These are phyloP conservation scores for Dioszegia crocea DNA, from an alignment of 768 basidiomycete genomes.

Conservation along the genomic window DNA sequence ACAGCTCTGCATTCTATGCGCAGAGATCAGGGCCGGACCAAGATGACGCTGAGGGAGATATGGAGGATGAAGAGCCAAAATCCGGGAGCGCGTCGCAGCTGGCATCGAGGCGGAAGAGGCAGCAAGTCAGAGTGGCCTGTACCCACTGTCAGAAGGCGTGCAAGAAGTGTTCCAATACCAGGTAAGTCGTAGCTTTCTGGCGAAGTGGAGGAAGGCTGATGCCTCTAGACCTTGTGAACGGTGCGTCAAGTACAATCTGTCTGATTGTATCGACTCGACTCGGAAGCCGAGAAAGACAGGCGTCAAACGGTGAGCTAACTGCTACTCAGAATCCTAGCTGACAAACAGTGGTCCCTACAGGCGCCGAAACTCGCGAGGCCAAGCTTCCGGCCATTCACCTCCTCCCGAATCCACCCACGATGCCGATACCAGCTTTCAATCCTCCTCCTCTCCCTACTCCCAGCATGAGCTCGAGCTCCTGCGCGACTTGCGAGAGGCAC, in stretches of 20 bases:
- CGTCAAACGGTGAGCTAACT: constrained; percentile 38
- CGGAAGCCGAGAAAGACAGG: constrained; percentile 44
- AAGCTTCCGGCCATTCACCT: no score
- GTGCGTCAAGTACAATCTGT: constrained; percentile 41
- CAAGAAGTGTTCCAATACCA: constrained; percentile 47
- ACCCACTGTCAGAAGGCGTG: constrained; percentile 49
- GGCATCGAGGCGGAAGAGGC: constrained; percentile 32
- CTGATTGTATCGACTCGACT: constrained; percentile 40
- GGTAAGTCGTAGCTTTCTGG: constrained; percentile 21
- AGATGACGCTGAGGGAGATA: not conserved
- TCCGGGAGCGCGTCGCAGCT: not conserved
- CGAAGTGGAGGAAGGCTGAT: not conserved
- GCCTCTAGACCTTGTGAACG: constrained; percentile 41
- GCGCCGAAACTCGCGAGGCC: constrained; percentile 20
- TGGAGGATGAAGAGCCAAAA: not conserved
- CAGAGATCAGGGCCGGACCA: not conserved
- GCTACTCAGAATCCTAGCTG: not conserved
- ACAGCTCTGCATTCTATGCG: no score
- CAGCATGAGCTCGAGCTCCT: not conserved
- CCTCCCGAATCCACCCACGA: not conserved
- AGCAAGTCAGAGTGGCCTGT: constrained; percentile 46
- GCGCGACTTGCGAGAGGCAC: not conserved
- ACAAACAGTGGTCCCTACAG: constrained; percentile 35
- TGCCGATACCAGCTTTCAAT: no score
- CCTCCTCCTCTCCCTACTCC: not conserved